These are phyloP conservation scores for Cerrena zonata DNA, from an alignment of 1,284 basidiomycete genomes.

Conservation along the genomic window DNA sequence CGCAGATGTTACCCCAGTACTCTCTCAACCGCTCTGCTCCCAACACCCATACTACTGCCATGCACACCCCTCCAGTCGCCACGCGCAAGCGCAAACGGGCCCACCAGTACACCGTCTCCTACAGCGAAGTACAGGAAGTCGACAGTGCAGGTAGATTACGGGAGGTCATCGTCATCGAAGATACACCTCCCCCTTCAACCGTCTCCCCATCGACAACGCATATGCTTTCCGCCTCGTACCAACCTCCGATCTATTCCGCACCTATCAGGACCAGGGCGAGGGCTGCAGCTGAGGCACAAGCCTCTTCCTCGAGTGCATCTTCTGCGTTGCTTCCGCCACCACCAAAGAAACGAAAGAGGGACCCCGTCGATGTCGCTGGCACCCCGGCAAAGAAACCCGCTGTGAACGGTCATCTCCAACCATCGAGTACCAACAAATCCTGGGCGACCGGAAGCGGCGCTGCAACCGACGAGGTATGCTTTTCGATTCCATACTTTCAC, in stretches of 20 bases:
- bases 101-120: constrained; percentile 72
- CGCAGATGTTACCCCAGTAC: constrained; percentile 56
- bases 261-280: constrained; percentile 75
- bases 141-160: constrained; percentile 67
- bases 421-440: constrained; percentile 47
- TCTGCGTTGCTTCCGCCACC: constrained; percentile 33
- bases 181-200: constrained; percentile 74
- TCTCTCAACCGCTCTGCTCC: constrained; percentile 26
- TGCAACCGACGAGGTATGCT: constrained; percentile 58
- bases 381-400: constrained; percentile 56
- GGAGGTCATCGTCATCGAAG: constrained; percentile 83
- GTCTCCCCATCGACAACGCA: constrained; percentile 67
- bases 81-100: constrained; percentile 78
- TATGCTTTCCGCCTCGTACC: constrained; percentile 69
- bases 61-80: constrained; percentile 57
- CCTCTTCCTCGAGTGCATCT: constrained; percentile 58
- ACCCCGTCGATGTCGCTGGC: constrained; percentile 64
- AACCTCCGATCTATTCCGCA: constrained; percentile 65
- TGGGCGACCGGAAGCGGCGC: constrained; percentile 59
- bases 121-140: constrained; percentile 78
- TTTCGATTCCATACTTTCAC: constrained; percentile 13
- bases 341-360: constrained; percentile 71
- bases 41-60: constrained; percentile 26
- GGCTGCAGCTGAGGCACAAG: constrained; percentile 75
- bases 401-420: constrained; percentile 40